phyloP scores from a whole-genome alignment of 2,329 filamentous ascomycete genomes.

The Cercospora janseana region DNA sequence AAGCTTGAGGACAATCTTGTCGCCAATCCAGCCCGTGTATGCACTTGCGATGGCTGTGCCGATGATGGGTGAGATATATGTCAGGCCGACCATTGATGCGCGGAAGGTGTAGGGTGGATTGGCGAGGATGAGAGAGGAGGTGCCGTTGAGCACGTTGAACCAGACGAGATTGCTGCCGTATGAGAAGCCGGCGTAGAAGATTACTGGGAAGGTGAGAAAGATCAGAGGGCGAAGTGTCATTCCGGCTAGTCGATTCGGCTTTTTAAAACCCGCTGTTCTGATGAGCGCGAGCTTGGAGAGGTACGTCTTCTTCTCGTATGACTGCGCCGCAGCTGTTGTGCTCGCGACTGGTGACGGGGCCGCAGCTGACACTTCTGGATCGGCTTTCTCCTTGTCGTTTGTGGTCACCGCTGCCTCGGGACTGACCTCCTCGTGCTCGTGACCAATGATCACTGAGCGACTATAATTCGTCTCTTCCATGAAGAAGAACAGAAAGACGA shows the following conservation, averaged over 20 bases:
- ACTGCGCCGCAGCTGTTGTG: too few species aligned
- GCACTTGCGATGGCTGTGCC: conserved; percentile 40
- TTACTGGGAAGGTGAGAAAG: conserved; percentile 42
- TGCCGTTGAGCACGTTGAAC: conserved; percentile 48
- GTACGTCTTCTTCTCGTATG: conserved; percentile 33
- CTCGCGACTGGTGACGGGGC: too few species aligned
- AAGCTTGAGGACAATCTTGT: conserved; percentile 36
- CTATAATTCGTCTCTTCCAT: conserved; percentile 61
- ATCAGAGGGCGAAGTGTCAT: conserved; percentile 36
- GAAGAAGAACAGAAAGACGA: conserved; percentile 57
- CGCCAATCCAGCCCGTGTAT: conserved; percentile 40
- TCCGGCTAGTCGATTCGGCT: conserved; percentile 32
- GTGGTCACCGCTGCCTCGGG: too few species aligned
- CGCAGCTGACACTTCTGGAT: too few species aligned
- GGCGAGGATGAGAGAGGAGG: conserved; percentile 42
- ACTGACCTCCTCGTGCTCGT: conserved; percentile 13
- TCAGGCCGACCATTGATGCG: conserved; percentile 41
- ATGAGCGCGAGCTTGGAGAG: conserved; percentile 37
- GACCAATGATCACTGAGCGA: conserved; percentile 15
- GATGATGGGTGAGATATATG: conserved; percentile 40
- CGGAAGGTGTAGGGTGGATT: conserved; percentile 41
- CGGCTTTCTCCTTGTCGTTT: too few species aligned
- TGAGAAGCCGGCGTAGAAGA: conserved; percentile 42
- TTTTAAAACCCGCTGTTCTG: conserved; percentile 34
- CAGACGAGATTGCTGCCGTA: conserved; percentile 44